Base-by-base conservation (phyloP, 352 stramenopile species). In the Nothophytophthora sp. region DNA sequence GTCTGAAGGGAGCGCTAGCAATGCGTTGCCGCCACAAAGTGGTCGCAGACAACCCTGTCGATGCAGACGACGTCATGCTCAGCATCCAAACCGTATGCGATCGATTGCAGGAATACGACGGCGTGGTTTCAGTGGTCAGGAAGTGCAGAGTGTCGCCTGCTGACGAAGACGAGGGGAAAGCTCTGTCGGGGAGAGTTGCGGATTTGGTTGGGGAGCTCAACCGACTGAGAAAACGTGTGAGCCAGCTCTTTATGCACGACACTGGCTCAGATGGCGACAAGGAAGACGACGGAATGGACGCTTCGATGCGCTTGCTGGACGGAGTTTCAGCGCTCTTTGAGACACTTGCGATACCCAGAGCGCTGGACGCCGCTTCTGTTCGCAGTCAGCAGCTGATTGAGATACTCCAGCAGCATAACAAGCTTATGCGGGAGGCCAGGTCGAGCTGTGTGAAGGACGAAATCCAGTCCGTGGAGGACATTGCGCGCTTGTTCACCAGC, bases 1-100 rank as follows among this genome's bases (percentile, higher is more conserved):
- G 51, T 6, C 39, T 83, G n/a, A 74, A 71, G 37, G 44, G 35
- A 5, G 53, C 67, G 6, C 71, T 81, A 20, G 57, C 46, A 2
- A 58, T 83, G 40, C 57, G 64, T 9, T 84, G 65, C 28, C 44
- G 55, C 28, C 18, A 34, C 52, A 40, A 44, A 20, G n/a, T 59
- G 32, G 38, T 38, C n/a, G 32, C 16, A 12, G 42, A 50, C 24
- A 41, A 40, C 4, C 20, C n/a, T 19, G 15, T 39, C 29, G 32
- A 56, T 29, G 27, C 44, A 19, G 38, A 19, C 5, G 32, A 45
- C 23, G 33, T 35, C 24, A 44, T 78, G 8, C 25, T 63, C 13
- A 43, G 32, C 18, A 37, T 63, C 24, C 50, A 64, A 0, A 49
- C 77, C 9, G 47, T 76, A 19, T 58, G 58, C 22, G 19, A 13